Percentiles rank a stretch among this genome's conserved stretches.
Evolutionary conservation across 345 rosid species (phyloP).

Genomic region (Cardamine occulta): DNA sequence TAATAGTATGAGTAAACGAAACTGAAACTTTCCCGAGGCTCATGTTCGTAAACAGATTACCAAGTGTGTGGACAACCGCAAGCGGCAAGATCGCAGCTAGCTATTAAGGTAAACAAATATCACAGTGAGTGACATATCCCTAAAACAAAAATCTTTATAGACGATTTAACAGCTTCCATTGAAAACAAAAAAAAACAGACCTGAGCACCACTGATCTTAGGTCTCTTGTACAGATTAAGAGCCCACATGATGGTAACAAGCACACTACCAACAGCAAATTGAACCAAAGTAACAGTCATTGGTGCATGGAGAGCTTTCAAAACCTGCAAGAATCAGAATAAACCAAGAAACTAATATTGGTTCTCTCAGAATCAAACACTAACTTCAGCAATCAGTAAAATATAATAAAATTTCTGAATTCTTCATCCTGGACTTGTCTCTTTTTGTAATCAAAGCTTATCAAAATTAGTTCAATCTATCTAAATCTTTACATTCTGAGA

Average conservation of each 20-base stretch:
- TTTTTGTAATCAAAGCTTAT: background rate
- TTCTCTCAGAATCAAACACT: background rate
- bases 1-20: constrained; percentile 98
- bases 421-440: background rate
- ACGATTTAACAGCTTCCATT: background rate
- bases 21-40: constrained; percentile 98
- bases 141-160: background rate
- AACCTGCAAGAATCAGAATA: constrained; percentile 57
- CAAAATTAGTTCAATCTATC: background rate
- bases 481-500: too few relatives aligned
- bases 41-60: constrained; percentile 96
- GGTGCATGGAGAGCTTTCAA: constrained; percentile 81
- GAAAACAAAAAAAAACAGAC: constrained; percentile 28
- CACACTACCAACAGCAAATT: constrained; percentile 83
- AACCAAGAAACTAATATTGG: constrained; percentile 5
- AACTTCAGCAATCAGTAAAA: constrained; percentile 1
- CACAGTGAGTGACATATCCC: constrained; percentile 25
- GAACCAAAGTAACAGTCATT: constrained; percentile 66
- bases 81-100: constrained; percentile 84
- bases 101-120: constrained; percentile 47
- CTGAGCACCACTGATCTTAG: constrained; percentile 71
- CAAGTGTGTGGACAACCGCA: constrained; percentile 84
- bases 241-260: constrained; percentile 81
- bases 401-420: background rate
- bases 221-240: constrained; percentile 76